Percentiles rank a stretch among this genome's conserved stretches.
phyloP scores from a whole-genome alignment of 345 rosid species.

The Limnanthes douglasii region DNA sequence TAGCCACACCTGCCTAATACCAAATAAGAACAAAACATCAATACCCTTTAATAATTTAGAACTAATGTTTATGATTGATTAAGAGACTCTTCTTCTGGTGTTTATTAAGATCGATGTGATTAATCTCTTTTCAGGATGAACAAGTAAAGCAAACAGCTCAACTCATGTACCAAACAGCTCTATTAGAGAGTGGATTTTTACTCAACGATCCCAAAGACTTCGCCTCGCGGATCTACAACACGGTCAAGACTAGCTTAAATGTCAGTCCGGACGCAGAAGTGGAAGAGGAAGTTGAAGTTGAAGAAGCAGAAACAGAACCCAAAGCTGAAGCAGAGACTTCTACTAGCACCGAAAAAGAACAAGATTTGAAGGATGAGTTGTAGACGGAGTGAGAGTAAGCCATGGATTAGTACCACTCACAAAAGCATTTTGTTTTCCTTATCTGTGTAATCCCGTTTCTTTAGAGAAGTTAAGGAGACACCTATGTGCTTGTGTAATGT shows the following conservation, averaged over 20 bases:
- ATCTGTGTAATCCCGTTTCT: too few relatives aligned
- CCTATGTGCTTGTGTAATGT: too few relatives aligned
- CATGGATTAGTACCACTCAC: too few relatives aligned
- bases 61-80: too few relatives aligned
- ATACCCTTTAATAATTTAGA: too few relatives aligned
- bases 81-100: too few relatives aligned
- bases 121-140: conserved; percentile 37
- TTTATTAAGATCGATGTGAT: not conserved
- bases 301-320: conserved; percentile 36
- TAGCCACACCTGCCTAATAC: too few relatives aligned
- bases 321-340: conserved; percentile 17
- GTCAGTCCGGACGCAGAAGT: conserved; percentile 63
- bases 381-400: too few relatives aligned
- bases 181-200: conserved; percentile 90
- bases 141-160: conserved; percentile 63
- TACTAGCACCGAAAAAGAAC: too few relatives aligned
- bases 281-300: conserved; percentile 67
- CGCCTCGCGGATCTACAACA: conserved; percentile 61
- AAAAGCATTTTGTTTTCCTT: too few relatives aligned
- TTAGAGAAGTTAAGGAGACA: too few relatives aligned
- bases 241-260: conserved; percentile 58
- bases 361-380: conserved; percentile 18
- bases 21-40: too few relatives aligned
- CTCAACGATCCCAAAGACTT: conserved; percentile 74
- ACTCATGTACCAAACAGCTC: conserved; percentile 87